Base-by-base conservation (phyloP, 2,329 filamentous ascomycete species). In the Berkeleyomyces rouxiae region DNA sequence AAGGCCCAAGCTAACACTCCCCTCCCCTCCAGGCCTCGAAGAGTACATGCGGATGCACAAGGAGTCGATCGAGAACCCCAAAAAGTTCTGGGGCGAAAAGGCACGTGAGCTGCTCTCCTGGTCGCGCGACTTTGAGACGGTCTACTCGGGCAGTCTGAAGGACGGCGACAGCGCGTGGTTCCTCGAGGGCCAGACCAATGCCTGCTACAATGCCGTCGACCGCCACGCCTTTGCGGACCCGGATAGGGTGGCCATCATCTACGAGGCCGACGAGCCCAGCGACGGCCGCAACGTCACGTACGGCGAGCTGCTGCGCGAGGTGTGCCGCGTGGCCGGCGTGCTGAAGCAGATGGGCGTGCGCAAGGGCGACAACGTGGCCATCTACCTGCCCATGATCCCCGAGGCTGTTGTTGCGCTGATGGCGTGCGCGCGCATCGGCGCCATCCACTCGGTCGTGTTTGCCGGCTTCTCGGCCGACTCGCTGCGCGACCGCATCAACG, bases 371-470 rank as follows among this genome's bases (percentile, higher is more conserved):
- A 96, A 91, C 3, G 91, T 99, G 63, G 93, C 90, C 66, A 88
- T 99, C 68, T 99, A 99, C 78, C 78, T 99, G 67, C 93, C 93
- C 73, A 99, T 99, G 93, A 96, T 99, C 74, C 93, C 93, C 63
- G 92, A 99, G 75, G 93, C 93, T 5, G 70, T 99, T 64, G 80
- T 99, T 70, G 87, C 93, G 61, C 88, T 99, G 74, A 80, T 99
- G 63, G 93, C 93, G 65, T 95, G 91, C 74, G 78, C 85, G 44
- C 89, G 93, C 71, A 95, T 99, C 69, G 93, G 93, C 66, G 93
- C 93, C 47, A 82, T 99, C 31, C 93, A 99, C 82, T 97, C 93
- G 0, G 92, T 99, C 62, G 87, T 99, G 67, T 99, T 99, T 71
- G 93, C 93, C 63, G 93, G 93, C 65, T 99, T 99, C 81, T 96